Percentiles rank a stretch among this genome's conserved stretches.
phyloP scores from a whole-genome alignment of 2,329 filamentous ascomycete species.

The Pestalotiopsis sp. region DNA sequence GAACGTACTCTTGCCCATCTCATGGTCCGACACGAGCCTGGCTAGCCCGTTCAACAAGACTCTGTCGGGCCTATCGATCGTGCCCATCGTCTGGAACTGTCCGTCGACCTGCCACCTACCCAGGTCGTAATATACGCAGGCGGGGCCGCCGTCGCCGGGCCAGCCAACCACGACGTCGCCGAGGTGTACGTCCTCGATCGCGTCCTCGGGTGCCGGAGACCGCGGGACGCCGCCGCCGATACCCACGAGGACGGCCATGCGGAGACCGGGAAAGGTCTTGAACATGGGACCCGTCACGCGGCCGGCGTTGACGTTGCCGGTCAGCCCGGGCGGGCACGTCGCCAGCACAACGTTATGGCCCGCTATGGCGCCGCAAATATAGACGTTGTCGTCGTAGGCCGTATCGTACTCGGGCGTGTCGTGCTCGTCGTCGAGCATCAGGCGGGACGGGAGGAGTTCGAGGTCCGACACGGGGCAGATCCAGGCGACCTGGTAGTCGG shows the following conservation, averaged over 20 bases:
- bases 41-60: neutral
- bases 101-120: neutral
- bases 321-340: constrained; percentile 12
- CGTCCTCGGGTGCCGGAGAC: neutral
- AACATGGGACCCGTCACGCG: constrained; percentile 12
- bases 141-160: neutral
- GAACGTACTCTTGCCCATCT: constrained; percentile 1
- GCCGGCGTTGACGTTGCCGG: constrained; percentile 18
- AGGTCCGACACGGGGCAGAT: constrained; percentile 16
- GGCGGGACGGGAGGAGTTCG: constrained; percentile 17
- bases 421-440: constrained; percentile 23
- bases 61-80: neutral
- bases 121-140: constrained; percentile 7
- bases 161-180: constrained; percentile 9
- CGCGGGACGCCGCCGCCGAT: constrained; percentile 18
- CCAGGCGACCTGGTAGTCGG: constrained; percentile 21
- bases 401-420: constrained; percentile 13
- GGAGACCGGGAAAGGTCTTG: constrained; percentile 20
- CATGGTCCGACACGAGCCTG: constrained; percentile 4
- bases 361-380: constrained; percentile 14
- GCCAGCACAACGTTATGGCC: constrained; percentile 21
- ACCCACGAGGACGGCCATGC: constrained; percentile 18
- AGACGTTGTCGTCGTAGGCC: constrained; percentile 18
- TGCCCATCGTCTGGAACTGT: neutral
- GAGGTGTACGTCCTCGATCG: constrained; percentile 7